Evolutionary conservation across 1,284 basidiomycete species (phyloP), one percentile per base, ranked within the genome.

Genomic region (Moesziomyces globuligerus): DNA sequence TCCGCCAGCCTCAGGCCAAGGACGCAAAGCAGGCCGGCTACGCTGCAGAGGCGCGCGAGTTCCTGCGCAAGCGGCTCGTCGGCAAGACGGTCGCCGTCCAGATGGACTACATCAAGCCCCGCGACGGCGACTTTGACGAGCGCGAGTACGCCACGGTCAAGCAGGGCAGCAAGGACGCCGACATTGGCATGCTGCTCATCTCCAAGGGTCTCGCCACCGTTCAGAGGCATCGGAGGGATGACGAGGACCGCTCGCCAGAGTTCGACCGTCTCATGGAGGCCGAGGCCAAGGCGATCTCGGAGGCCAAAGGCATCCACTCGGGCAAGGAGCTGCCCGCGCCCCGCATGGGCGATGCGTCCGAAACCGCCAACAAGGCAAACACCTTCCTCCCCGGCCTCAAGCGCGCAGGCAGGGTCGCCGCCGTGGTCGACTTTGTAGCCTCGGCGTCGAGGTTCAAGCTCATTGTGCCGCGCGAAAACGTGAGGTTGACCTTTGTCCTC

Each of bases 221-320:
- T 9, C 89, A 97, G 41, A 89, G 94, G 46, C 95, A 98, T 84
- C 90, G 89, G 75, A 59, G 92, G 39, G 94, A 96, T 75, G 95
- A 98, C 80, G 95, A 98, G 83, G 92, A 95, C 75, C 89, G 94
- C 48, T 95, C 94, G 20, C 87, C 90, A 13, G 94, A 97, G 81
- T 93, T 92, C 74, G 95, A 98, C 84, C 92, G 93, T 83, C 86
- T 98, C 40, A 93, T 98, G 87, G 89, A 90, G 36, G 94, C 94
- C 15, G 95, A 98, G 62, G 85, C 93, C 91, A 66, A 68, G 34
- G 94, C 94, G 39, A 86, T 88, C 0, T 83, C 89, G 1, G 94
- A 93, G 54, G 82, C 83, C n/a, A 89, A 90, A 55, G 95, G 95
- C 5, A 87, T 98, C 17, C 95, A 98, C 82, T 94, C 93, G 17